Evolutionary conservation across 2,329 filamentous ascomycete genomes (phyloP).

Genomic region (Podosphaera xanthii): DNA sequence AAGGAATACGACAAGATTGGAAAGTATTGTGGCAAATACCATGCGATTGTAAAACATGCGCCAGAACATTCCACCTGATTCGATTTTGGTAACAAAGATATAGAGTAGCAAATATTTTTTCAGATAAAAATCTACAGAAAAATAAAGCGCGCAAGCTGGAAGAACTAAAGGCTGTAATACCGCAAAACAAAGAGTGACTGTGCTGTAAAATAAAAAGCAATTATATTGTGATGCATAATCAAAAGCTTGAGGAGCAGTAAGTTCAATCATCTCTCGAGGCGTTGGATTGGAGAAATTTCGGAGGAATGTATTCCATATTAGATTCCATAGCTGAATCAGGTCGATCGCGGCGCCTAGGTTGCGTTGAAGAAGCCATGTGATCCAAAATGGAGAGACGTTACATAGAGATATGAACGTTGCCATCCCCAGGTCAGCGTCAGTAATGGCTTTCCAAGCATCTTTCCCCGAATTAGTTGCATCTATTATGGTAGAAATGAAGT

Average conservation of each 20-base stretch:
- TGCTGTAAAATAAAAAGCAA: constrained; percentile 87
- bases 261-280: constrained; percentile 72
- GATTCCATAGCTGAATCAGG: constrained; percentile 65
- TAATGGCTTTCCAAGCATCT: constrained; percentile 46
- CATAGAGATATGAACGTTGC: constrained; percentile 55
- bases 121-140: constrained; percentile 62
- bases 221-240: constrained; percentile 97
- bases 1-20: constrained; percentile 57
- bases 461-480: constrained; percentile 29
- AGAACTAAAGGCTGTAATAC: constrained; percentile 73
- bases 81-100: constrained; percentile 88
- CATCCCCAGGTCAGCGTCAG: constrained; percentile 35
- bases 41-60: constrained; percentile 80
- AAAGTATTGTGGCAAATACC: constrained; percentile 56
- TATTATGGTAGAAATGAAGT: constrained; percentile 44
- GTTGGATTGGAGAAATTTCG: constrained; percentile 73
- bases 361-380: constrained; percentile 78
- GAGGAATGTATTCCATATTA: constrained; percentile 66
- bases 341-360: constrained; percentile 88
- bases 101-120: constrained; percentile 94
- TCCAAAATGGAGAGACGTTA: constrained; percentile 72
- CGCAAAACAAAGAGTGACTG: constrained; percentile 66
- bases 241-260: constrained; percentile 78
- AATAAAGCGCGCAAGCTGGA: constrained; percentile 73
- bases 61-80: constrained; percentile 88